Evolutionary conservation across 345 rosid genomes (phyloP).

Genomic region (Gossypium arboreum): DNA sequence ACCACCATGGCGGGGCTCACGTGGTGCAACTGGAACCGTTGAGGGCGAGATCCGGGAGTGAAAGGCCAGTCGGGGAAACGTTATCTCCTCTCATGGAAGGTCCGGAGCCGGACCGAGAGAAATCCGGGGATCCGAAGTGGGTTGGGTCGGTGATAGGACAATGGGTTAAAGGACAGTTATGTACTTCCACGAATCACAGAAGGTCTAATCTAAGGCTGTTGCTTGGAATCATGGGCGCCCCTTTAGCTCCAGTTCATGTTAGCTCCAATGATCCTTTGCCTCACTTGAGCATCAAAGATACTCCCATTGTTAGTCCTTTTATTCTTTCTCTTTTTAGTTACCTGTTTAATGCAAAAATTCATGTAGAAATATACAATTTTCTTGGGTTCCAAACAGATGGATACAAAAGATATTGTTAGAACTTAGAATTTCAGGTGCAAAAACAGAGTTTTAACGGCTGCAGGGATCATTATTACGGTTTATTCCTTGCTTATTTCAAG

Average conservation of each 20-base stretch:
- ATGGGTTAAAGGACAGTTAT: slow-evolving; percentile 77
- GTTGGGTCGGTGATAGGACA: slow-evolving; percentile 77
- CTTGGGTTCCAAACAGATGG: neutral
- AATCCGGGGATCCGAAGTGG: slow-evolving; percentile 42
- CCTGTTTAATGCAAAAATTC: too few relatives aligned
- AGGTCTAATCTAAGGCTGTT: slow-evolving; percentile 73
- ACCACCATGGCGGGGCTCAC: slow-evolving; percentile 23
- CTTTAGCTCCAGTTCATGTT: slow-evolving; percentile 80
- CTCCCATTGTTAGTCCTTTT: slow-evolving; percentile 66
- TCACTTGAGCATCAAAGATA: slow-evolving; percentile 80
- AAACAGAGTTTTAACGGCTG: neutral
- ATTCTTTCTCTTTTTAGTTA: neutral
- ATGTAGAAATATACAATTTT: neutral
- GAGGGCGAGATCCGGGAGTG: slow-evolving; percentile 66
- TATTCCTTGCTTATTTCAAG: slow-evolving; percentile 8
- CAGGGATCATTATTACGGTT: neutral
- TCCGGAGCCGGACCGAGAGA: slow-evolving; percentile 80
- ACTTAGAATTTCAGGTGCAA: neutral
- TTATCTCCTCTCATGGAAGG: slow-evolving; percentile 81
- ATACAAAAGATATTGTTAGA: neutral
- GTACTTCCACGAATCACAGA: slow-evolving; percentile 39
- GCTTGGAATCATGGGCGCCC: slow-evolving; percentile 89
- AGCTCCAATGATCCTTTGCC: slow-evolving; percentile 67
- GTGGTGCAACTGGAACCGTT: slow-evolving; percentile 40
- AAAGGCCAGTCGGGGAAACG: slow-evolving; percentile 59